These are phyloP conservation scores for Cryoendolithus antarcticus DNA, from an alignment of 2,329 filamentous ascomycete genomes.

Conservation along the genomic window DNA sequence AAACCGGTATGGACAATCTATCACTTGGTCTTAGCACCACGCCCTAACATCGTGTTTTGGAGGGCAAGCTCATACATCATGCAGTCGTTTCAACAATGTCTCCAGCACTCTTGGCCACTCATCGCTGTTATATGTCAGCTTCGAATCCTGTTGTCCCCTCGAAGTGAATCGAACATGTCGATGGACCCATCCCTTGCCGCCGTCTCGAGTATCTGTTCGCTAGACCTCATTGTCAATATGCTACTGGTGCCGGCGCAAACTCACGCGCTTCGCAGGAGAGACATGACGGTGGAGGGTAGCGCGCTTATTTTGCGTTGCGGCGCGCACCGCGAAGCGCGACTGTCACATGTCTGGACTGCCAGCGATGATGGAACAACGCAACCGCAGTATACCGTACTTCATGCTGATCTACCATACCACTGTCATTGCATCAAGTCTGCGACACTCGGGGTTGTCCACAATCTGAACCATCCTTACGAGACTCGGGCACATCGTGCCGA, in stretches of 20 bases:
- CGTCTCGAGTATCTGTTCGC: conserved; percentile 40
- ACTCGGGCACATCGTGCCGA: no score
- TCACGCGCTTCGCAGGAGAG: no score
- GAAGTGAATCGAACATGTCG: conserved; percentile 37
- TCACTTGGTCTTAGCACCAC: neutral
- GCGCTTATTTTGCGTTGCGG: no score
- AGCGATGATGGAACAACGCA: no score
- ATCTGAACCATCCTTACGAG: no score
- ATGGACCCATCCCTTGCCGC: conserved; percentile 48
- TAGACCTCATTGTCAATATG: conserved; percentile 15
- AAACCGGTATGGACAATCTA: conserved; percentile 69
- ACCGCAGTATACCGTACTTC: no score
- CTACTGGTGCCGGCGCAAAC: conserved; percentile 14
- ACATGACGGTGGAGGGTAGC: no score
- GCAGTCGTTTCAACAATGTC: conserved; percentile 54
- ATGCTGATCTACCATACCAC: no score
- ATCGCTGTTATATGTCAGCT: conserved; percentile 36
- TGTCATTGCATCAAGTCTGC: no score
- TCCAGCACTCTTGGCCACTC: conserved; percentile 58
- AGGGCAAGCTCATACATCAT: conserved; percentile 48
- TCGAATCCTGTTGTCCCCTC: neutral
- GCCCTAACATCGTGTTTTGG: conserved; percentile 5
- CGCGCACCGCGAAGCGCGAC: no score
- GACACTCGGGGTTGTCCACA: no score
- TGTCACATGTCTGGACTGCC: no score